Evolutionary conservation across 768 basidiomycete species (phyloP), one percentile per base, ranked within the genome.

Genomic region (Fistulinella prunicolor): DNA sequence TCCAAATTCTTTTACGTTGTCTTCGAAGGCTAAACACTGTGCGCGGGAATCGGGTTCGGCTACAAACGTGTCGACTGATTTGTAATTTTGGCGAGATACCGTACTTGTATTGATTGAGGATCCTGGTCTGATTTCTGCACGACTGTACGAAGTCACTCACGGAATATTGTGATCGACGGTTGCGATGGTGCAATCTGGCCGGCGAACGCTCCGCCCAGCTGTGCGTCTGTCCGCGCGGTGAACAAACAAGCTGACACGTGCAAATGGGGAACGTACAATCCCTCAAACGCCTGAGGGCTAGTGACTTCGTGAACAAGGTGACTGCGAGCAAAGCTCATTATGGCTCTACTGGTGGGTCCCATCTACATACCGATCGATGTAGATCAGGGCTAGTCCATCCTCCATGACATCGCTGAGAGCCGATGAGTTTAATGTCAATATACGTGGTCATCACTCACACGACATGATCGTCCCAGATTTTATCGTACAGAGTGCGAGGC

Each of bases 391-490:
- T 40, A 86, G 74, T 40, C 87, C 89, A 59, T 89, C 83, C 37
- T 87, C 81, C 56, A 87, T 81, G 49, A 77, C 66, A 60, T 87
- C 79, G 30, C 90, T 91, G 59, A 38, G 56, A 35, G 19, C 3
- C 23, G 23, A 24, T 56, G 42, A 62, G 49, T 19, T 45, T 10
- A 16, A 32, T n/a, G 30, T 44, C 47, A 46, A 39, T 43, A 67
- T 22, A 29, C 4, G 39, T 24, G 21, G 9, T 14, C 12, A 42
- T 43, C 24, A 55, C 89, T 53, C 60, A 92, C 83, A 97, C 87
- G 62, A 95, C 82, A 72, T 97, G 95, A 66, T 97, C 93, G 56
- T 96, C 92, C 84, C 90, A 96, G 55, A 97, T 92, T 74, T 97
- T 97, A 72, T 98, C 95, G 70, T 97, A 96, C 24, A 98, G 76